phyloP scores from a whole-genome alignment of 1,284 basidiomycete species.

The Vanrija humicola region DNA sequence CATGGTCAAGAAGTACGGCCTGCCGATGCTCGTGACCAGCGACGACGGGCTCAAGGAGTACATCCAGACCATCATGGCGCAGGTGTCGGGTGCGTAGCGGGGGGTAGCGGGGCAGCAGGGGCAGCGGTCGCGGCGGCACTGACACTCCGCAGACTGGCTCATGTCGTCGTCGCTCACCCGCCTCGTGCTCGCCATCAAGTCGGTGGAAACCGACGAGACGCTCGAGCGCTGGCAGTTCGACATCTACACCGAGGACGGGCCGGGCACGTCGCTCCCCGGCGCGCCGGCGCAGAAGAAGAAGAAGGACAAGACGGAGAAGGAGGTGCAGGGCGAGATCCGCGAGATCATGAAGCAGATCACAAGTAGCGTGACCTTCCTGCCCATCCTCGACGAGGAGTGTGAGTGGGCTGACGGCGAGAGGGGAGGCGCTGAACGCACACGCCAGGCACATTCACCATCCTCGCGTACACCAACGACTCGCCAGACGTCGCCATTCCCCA shows the following conservation, averaged over 20 bases:
- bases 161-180: conserved; percentile 83
- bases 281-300: conserved; percentile 24
- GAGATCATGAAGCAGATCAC: conserved; percentile 99
- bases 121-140: too few species aligned
- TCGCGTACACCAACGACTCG: conserved; percentile 75
- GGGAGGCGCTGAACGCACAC: background rate
- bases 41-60: conserved; percentile 91
- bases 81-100: conserved; percentile 81
- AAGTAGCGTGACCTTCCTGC: conserved; percentile 90
- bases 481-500: conserved; percentile 67
- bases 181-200: conserved; percentile 91
- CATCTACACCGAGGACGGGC: conserved; percentile 63
- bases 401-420: conserved; percentile 50
- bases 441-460: conserved; percentile 72
- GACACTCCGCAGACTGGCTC: conserved; percentile 69
- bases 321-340: conserved; percentile 95
- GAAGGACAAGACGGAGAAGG: conserved; percentile 64
- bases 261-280: conserved; percentile 10
- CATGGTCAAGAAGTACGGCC: conserved; percentile 97
- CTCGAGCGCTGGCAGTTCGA: conserved; percentile 99
- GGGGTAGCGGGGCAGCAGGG: too few species aligned
- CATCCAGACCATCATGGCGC: conserved; percentile 81
- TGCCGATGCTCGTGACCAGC: conserved; percentile 90
- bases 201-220: conserved; percentile 84
- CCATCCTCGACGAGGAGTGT: conserved; percentile 90